Base-by-base conservation (phyloP, 805 yeast species). In the Kazachstania kunashirensis region DNA sequence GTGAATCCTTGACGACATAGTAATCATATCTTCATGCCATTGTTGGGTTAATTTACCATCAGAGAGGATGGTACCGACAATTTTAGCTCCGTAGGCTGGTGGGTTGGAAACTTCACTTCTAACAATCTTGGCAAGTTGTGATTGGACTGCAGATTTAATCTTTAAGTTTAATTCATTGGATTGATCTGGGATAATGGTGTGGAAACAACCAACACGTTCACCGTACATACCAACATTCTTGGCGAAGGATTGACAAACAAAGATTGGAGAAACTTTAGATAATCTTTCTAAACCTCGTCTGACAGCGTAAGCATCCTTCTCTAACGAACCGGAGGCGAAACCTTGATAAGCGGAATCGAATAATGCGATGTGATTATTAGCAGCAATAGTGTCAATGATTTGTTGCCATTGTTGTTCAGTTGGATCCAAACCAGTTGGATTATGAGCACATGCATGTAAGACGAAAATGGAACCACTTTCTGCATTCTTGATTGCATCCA, bases 271-370 rank as follows among this genome's bases (percentile, higher is more conserved):
- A 26, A 68, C 64, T 38, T 65, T 66, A 14, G 63, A 59, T 28
- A 67, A 61, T 34, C 52, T 52, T 36, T 64, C 57, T 36, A 79
- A 68, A 44, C 85, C 86, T 34, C 68, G 63, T 45, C 68, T 61
- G 41, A 76, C 70, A 17, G 96, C 85, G 67, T 73, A 84, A 7
- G 94, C 89, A 52, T 89, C 98, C 42, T 73, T 70, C 45, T 71
- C 79, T 48, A 85, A 71, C 50, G 81, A 77, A 38, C 97, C 97
- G 30, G 88, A 73, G 20, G 97, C 95, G 58, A 89, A 89, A 5
- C 98, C 98, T 66, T 89, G 97, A 69, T 92, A 89, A 16, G 97
- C 97, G 43, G 86, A 77, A 64, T 89, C 98, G 54, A 92, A 88
- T 43, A 89, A 63, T 5, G 85, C 84, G 51, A 89, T 71, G 62